A percentile compares a stretch with the other conserved stretches of the same genome.
These are phyloP conservation scores for Solanum piurae DNA, from an alignment of 257 asterid genomes.

Conservation along the genomic window DNA sequence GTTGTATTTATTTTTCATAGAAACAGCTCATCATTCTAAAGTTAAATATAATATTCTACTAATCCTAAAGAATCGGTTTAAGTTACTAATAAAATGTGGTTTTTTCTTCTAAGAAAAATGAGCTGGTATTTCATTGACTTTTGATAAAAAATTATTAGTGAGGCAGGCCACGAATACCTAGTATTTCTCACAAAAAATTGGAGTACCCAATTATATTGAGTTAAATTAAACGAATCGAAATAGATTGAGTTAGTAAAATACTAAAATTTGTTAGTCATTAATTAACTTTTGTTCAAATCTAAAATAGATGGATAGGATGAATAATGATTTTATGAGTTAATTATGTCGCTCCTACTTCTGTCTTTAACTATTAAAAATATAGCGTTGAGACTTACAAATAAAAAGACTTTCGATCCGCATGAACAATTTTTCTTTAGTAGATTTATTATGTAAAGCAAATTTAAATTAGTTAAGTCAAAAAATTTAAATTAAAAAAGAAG, in stretches of 20 bases:
- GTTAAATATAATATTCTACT: neutral
- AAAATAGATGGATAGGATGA: no score
- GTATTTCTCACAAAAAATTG: neutral
- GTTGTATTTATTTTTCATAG: neutral
- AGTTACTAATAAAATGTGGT: neutral
- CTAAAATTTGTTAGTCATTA: neutral
- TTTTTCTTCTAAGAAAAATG: neutral
- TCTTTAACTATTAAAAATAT: neutral
- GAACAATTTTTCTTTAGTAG: neutral
- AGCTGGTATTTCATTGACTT: neutral
- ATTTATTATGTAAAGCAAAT: neutral
- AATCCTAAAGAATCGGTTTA: neutral
- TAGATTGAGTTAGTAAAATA: neutral
- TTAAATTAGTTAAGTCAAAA: neutral
- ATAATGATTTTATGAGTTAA: neutral
- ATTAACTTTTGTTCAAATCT: neutral
- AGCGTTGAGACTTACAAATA: neutral
- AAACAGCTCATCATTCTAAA: neutral
- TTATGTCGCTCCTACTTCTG: no score
- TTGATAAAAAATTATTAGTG: neutral
- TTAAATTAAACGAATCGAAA: neutral
- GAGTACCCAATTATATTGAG: neutral
- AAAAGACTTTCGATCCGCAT: neutral
- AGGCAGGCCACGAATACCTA: neutral
- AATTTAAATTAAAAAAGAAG: neutral